Evolutionary conservation across 768 basidiomycete genomes (phyloP).

Genomic region (Boletus reticuloceps): DNA sequence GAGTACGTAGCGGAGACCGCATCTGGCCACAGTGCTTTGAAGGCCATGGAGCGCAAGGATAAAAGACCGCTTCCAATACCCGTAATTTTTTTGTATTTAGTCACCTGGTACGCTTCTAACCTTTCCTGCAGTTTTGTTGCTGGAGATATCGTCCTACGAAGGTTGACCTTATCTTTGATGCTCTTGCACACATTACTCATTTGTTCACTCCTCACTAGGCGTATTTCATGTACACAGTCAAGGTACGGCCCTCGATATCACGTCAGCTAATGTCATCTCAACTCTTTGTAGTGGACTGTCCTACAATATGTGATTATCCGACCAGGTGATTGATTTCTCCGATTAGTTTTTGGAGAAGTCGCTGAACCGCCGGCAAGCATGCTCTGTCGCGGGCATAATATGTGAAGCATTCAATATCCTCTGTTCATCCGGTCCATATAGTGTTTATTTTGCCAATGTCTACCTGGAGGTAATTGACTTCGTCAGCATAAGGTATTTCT

Average conservation of each 20-base stretch:
- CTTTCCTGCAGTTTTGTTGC: slow-evolving; percentile 60
- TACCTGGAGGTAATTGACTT: slow-evolving; percentile 77
- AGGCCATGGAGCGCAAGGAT: slow-evolving; percentile 76
- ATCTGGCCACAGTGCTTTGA: slow-evolving; percentile 56
- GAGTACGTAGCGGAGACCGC: slow-evolving; percentile 80
- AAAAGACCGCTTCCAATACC: slow-evolving; percentile 72
- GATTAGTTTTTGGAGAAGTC: background rate
- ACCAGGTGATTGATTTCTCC: slow-evolving; percentile 35
- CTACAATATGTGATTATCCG: slow-evolving; percentile 85
- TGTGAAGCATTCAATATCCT: slow-evolving; percentile 67
- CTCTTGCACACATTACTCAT: slow-evolving; percentile 5
- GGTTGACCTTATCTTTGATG: slow-evolving; percentile 31
- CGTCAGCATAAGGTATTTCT: slow-evolving; percentile 69
- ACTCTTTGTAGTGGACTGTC: slow-evolving; percentile 65
- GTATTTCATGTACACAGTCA: slow-evolving; percentile 89
- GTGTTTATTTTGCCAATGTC: slow-evolving; percentile 57
- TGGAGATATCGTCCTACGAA: slow-evolving; percentile 83
- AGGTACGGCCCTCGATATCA: slow-evolving; percentile 43
- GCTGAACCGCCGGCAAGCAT: slow-evolving; percentile 13
- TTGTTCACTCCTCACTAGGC: slow-evolving; percentile 37
- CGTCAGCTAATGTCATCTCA: background rate
- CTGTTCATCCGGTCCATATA: slow-evolving; percentile 62
- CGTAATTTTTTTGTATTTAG: slow-evolving; percentile 29
- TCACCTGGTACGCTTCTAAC: background rate
- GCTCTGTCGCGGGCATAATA: slow-evolving; percentile 75